A percentile compares a stretch with the other conserved stretches of the same genome.
These are phyloP conservation scores for Pythium volutum DNA, from an alignment of 352 stramenopile genomes.

Conservation along the genomic window DNA sequence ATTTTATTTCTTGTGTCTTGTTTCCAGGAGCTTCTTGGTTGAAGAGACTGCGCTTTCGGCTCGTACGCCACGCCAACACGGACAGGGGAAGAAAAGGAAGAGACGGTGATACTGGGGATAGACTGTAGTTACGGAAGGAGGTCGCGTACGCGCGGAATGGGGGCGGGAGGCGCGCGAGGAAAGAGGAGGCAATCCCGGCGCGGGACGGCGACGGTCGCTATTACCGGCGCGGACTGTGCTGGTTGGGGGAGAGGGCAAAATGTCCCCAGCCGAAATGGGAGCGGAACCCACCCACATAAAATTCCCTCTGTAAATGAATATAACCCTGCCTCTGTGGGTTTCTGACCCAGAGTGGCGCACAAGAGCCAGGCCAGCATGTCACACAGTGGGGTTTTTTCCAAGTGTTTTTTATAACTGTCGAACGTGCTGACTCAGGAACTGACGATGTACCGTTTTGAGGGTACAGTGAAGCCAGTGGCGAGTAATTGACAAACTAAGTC, in stretches of 20 bases:
- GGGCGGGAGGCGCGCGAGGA: not conserved
- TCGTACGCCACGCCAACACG: not conserved
- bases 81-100: too few species aligned
- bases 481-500: not conserved
- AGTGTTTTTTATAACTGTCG: not conserved
- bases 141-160: not conserved
- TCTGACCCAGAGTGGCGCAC: not conserved
- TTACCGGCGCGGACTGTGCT: not conserved
- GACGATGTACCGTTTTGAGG: not conserved
- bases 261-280: not conserved
- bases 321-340: not conserved
- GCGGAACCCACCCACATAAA: not conserved
- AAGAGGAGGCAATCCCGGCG: not conserved
- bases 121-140: not conserved
- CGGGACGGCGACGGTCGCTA: slow-evolving; percentile 1
- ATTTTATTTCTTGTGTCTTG: not conserved
- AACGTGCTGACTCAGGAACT: not conserved
- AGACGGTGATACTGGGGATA: not conserved
- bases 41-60: not conserved
- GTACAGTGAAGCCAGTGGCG: not conserved
- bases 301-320: not conserved
- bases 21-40: not conserved
- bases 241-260: not conserved
- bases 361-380: not conserved
- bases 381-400: not conserved